Evolutionary conservation across 441 rosid species (phyloP), one percentile per base, ranked within the genome.

Genomic region (Aquilaria agallochum): DNA sequence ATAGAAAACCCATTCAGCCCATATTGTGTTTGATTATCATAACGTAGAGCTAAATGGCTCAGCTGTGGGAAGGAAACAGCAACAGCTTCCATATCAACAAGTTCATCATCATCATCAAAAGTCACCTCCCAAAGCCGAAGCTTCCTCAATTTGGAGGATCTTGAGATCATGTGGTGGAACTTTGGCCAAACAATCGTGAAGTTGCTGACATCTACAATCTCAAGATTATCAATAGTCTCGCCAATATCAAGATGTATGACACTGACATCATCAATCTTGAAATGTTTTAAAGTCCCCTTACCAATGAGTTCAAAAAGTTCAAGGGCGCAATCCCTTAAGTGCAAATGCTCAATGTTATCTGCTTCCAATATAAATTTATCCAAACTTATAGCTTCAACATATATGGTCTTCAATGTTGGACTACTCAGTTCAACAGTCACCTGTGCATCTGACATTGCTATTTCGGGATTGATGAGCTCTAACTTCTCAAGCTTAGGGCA

Each of bases 111-210:
- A 34, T 88, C 94, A 55, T 79, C 84, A 53, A 85, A 87, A 32
- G 78, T 74, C 53, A 90, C 87, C 32, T 85, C 84, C 96, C 96
- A 88, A 53, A 92, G 83, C 13, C 87, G 79, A 53, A 92, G 98
- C 71, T 69, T 86, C 76, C 60, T 82, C 66, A 92, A 66, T 32
- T 82, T 88, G 40, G 83, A 83, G 31, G 92, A 84, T 66, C 78
- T 78, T 9, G 90, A 86, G 53, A 92, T 83, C 87, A 89, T 79
- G 58, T 88, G 92, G 59, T 73, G 80, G 76, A 92, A 87, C 74
- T 81, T 90, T 45, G 92, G 80, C 90, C 91, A 86, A 2, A 80
- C 70, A 71, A 84, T 84, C 44, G 90, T 82, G 79, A 84, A 86
- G 74, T 79, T 83, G 68, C 86, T 83, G 48, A 92, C 71, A 71